phyloP scores from a whole-genome alignment of 2,329 filamentous ascomycete species.

The Beauveria pseudobassiana region DNA sequence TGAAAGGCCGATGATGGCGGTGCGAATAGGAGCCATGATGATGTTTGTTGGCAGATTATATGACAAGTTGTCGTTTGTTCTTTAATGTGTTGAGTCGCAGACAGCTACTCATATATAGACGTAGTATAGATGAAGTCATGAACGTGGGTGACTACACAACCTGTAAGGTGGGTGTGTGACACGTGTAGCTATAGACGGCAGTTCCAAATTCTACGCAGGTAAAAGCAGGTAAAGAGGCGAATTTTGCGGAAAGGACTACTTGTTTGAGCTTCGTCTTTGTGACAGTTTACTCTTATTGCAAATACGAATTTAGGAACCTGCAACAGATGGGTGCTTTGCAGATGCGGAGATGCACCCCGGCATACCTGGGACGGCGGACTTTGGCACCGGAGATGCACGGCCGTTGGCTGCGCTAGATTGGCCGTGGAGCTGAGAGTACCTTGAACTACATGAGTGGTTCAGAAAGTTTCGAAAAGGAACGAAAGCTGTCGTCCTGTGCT shows the following conservation, averaged over 20 bases:
- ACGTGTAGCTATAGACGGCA: too few species aligned
- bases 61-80: not conserved
- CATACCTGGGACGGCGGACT: not conserved
- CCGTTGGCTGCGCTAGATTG: not conserved
- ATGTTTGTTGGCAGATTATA: not conserved
- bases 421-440: too few species aligned
- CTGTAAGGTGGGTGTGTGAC: too few species aligned
- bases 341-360: not conserved
- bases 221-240: too few species aligned
- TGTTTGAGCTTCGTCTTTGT: not conserved
- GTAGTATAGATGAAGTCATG: not conserved
- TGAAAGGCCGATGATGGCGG: conserved; percentile 53
- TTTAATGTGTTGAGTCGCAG: not conserved
- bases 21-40: conserved; percentile 42
- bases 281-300: not conserved
- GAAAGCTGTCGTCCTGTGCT: too few species aligned
- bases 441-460: too few species aligned
- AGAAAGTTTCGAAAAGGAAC: too few species aligned
- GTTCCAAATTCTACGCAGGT: too few species aligned
- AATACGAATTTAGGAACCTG: not conserved
- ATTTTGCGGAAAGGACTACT: not conserved
- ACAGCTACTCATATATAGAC: not conserved
- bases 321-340: not conserved
- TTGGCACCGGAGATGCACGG: not conserved
- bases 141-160: too few species aligned